Base-by-base conservation (phyloP, 805 yeast genomes). In the Pichia occidentalis region DNA sequence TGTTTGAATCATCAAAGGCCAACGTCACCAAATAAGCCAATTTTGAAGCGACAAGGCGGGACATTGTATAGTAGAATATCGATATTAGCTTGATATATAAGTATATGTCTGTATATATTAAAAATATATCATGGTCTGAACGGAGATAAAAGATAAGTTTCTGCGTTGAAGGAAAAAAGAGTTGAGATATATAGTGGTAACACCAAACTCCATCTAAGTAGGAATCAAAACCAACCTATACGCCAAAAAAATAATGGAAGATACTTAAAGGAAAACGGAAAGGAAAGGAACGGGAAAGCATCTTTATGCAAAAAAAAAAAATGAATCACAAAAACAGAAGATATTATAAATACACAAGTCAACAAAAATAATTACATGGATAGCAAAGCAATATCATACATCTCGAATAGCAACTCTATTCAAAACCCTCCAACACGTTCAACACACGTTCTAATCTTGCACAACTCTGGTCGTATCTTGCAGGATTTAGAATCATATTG, bases 401-500 rank as follows among this genome's bases (percentile, higher is more conserved):
- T n/a, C n/a, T n/a, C n/a, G n/a, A n/a, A n/a, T n/a, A n/a, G n/a
- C n/a, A n/a, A n/a, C n/a, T 12, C 30, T 30, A 57, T 1, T 56
- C 60, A 45, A 74, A 90, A 2, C 97, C 97, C 54, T 90, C 97
- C 34, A 90, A 65, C 0, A 88, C 94, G 39, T 82, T 67, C 40
- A 87, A 71, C 0, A 96, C 97, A 49, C 78, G 79, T 48, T 82
- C 83, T 49, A 90, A 64, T 46, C 97, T 67, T 45, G 74, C 69
- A 30, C 85, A 71, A 10, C 97, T 95, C 44, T 85, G 86, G 12
- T 77, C 79, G 41, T 82, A 80, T 51, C 92, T 75, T 21, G 74
- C 75, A 21, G 85, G 85, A 57, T 90, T 95, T 39, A 85, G 56
- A 37, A 87, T 82, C 85, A 92, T 86, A 53, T 87, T 96, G 37